These are phyloP conservation scores for Jatropha podagrica DNA, from an alignment of 441 rosid genomes.

Conservation along the genomic window DNA sequence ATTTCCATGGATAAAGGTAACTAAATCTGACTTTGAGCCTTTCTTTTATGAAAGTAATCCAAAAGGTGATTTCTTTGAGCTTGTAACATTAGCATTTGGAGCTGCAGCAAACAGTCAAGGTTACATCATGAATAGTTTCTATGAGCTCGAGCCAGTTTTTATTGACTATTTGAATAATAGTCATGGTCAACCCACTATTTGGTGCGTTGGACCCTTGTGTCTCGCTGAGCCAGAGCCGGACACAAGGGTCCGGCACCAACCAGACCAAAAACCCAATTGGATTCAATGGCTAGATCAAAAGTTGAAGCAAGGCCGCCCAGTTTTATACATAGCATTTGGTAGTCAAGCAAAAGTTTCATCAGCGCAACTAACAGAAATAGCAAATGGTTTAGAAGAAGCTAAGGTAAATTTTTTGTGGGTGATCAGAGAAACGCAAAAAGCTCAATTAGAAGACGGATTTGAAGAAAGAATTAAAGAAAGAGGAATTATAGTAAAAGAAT, in stretches of 20 bases:
- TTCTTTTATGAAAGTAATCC: background rate
- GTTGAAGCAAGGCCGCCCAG: conserved; percentile 56
- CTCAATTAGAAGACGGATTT: conserved; percentile 37
- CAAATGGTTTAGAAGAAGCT: conserved; percentile 55
- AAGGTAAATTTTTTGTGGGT: conserved; percentile 61
- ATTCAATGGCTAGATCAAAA: conserved; percentile 58
- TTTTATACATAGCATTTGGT: conserved; percentile 49
- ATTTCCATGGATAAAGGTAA: conserved; percentile 62
- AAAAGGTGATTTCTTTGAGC: conserved; percentile 8
- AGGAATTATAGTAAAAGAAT: conserved; percentile 56
- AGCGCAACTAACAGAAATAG: conserved; percentile 48
- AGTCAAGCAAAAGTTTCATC: conserved; percentile 58
- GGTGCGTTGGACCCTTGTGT: conserved; percentile 62
- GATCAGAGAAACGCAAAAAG: conserved; percentile 29
- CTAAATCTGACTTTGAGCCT: conserved; percentile 32
- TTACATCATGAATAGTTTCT: conserved; percentile 46
- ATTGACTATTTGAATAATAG: conserved; percentile 34
- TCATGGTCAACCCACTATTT: conserved; percentile 16
- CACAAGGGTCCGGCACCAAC: no score
- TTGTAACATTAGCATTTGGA: conserved; percentile 7
- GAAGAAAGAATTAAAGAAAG: conserved; percentile 39
- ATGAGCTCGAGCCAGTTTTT: conserved; percentile 54
- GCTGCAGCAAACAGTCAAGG: conserved; percentile 41
- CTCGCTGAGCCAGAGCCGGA: conserved; percentile 12
- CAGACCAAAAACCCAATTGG: conserved; percentile 13